Evolutionary conservation across 495 filamentous ascomycete species (phyloP), one percentile per base, ranked within the genome.

Genomic region (Monascus purpureus): DNA sequence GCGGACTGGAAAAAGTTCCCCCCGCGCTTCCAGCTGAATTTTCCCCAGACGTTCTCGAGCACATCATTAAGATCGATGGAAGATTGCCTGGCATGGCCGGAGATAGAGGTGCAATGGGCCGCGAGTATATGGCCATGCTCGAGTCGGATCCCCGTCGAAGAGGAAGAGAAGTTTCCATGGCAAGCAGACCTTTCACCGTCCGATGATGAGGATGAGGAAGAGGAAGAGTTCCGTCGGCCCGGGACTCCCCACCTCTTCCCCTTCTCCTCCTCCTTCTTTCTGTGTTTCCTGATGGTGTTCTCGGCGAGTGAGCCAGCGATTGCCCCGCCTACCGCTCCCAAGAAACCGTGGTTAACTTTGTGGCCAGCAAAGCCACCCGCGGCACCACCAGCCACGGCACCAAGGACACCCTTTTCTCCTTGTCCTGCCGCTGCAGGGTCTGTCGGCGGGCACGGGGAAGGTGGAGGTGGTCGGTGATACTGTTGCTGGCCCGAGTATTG

Each of bases 1-100:
- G 54, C 57, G 25, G 56, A 57, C 2, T 42, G 35, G 6, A 42
- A 47, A 33, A 64, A 64, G 28, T 61, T 61, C 13, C 59, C 59
- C 2, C 24, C 29, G 8, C 43, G 35, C 12, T 17, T 24, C 44
- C 44, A 47, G 26, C 13, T 30, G 18, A 47, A 43, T 3, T 35
- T 26, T 1, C 44, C 44, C 25, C 17, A 43, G 7, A 25, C 15
- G 33, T 47, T 47, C 7, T 29, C 32, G 12, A 47, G 18, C 12
- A 47, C 40, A 22, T 20, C 32, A 14, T 43, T 43, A 23, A 47
- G 29, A 6, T 40, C 24, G 13, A 47, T 26, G 13, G 15, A 24
- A 7, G 44, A 38, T 6, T 18, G 31, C 4, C 33, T 20, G 4
- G 28, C 6, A 6, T 33, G 23, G 7, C 44, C 40, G n/a, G 40